Conservation (phyloP, 2,329 filamentous ascomycete species). For the Aspergillus fructus region DNA sequence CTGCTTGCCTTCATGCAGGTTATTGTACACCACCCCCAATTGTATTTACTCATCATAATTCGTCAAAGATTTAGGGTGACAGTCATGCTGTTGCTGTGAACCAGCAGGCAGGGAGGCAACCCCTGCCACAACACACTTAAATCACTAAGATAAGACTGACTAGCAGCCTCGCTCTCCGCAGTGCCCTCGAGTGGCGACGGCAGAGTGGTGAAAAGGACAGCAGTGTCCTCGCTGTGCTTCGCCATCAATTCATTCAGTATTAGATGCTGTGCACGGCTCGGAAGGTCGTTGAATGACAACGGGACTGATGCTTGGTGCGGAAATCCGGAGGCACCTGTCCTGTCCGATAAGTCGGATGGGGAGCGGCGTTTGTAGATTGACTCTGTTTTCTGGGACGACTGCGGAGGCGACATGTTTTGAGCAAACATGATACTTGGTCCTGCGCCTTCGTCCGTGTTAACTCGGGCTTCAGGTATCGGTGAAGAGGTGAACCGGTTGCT, state of each 20-base stretch:
- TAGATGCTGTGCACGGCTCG: slow-evolving; percentile 78
- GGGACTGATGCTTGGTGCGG: slow-evolving; percentile 63
- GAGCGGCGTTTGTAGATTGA: slow-evolving; percentile 41
- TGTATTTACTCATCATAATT: neutral
- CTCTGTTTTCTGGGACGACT: slow-evolving; percentile 25
- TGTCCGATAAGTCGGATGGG: slow-evolving; percentile 21
- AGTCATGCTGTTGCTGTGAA: slow-evolving; percentile 87
- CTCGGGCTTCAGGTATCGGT: slow-evolving; percentile 68
- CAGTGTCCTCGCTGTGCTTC: slow-evolving; percentile 66
- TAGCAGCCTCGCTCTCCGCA: slow-evolving; percentile 66
- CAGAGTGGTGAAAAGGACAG: slow-evolving; percentile 78
- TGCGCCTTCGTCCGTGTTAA: slow-evolving; percentile 63
- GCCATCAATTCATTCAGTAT: slow-evolving; percentile 83
- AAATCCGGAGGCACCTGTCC: slow-evolving; percentile 45
- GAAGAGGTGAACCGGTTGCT: slow-evolving; percentile 64
- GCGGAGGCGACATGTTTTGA: slow-evolving; percentile 42
- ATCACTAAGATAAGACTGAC: slow-evolving; percentile 72
- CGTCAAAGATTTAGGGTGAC: slow-evolving; percentile 58
- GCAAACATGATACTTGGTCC: slow-evolving; percentile 77
- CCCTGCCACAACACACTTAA: slow-evolving; percentile 75
- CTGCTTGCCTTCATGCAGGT: neutral
- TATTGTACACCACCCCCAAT: neutral
- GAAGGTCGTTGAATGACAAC: slow-evolving; percentile 82
- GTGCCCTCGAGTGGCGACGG: slow-evolving; percentile 80
- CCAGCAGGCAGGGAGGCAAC: slow-evolving; percentile 72